phyloP scores from a whole-genome alignment of 1,284 basidiomycete genomes.

The Gomphus sp. region DNA sequence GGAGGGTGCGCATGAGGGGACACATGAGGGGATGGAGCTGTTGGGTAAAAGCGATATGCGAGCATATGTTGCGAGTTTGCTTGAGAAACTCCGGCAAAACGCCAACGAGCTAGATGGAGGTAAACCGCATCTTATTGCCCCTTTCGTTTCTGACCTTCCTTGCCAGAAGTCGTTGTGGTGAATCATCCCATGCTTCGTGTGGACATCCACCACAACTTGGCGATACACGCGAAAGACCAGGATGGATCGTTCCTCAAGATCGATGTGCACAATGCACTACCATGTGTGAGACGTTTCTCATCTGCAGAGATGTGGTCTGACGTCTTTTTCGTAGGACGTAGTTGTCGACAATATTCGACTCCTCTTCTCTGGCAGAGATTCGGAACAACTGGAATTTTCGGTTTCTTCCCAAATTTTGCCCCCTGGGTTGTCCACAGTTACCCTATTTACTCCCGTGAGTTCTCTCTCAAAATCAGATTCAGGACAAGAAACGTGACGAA shows the following conservation, averaged over 20 bases:
- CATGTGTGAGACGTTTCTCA: slow-evolving; percentile 58
- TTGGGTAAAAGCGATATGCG: slow-evolving; percentile 40
- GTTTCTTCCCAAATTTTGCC: slow-evolving; percentile 27
- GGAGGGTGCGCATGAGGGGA: slow-evolving; percentile 35
- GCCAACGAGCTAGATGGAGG: slow-evolving; percentile 48
- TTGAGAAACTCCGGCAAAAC: slow-evolving; percentile 39
- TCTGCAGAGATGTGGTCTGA: background rate
- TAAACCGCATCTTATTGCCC: slow-evolving; percentile 19
- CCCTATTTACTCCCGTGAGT: slow-evolving; percentile 64
- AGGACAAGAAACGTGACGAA: background rate
- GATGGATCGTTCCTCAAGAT: slow-evolving; percentile 60
- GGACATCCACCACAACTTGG: slow-evolving; percentile 30
- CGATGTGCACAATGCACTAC: slow-evolving; percentile 52
- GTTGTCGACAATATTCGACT: slow-evolving; percentile 18
- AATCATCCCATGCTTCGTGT: slow-evolving; percentile 62
- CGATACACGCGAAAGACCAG: slow-evolving; percentile 39
- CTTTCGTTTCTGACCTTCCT: background rate
- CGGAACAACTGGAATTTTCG: slow-evolving; percentile 43
- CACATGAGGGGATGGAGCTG: slow-evolving; percentile 35
- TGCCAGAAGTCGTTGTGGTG: slow-evolving; percentile 50
- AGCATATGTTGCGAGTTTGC: slow-evolving; percentile 44
- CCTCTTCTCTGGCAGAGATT: slow-evolving; percentile 46
- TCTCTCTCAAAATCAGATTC: slow-evolving; percentile 48
- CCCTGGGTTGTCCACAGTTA: slow-evolving; percentile 47
- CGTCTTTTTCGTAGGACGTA: slow-evolving; percentile 16